Evolutionary conservation across 805 yeast species (phyloP).

Genomic region (Saccharomycopsis schoenii): DNA sequence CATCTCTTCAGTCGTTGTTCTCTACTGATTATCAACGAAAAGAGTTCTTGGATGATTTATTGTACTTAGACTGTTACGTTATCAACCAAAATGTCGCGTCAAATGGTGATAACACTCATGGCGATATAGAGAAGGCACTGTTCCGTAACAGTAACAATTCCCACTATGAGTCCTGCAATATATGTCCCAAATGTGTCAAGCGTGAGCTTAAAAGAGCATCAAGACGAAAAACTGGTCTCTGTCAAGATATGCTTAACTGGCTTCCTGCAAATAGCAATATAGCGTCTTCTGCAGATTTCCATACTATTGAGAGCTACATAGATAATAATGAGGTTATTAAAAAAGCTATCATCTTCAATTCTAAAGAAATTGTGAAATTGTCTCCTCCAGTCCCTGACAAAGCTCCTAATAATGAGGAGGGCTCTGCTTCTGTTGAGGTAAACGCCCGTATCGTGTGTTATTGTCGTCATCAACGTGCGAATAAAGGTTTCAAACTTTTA

Average conservation of each 20-base stretch:
- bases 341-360: constrained; percentile 83
- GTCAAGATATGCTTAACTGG: constrained; percentile 72
- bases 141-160: background rate
- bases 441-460: constrained; percentile 84
- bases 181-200: constrained; percentile 82
- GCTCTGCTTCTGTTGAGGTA: constrained; percentile 28
- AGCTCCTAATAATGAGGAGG: background rate
- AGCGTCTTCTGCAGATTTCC: background rate
- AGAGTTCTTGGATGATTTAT: constrained; percentile 26
- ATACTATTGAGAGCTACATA: background rate
- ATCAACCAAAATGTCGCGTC: constrained; percentile 34
- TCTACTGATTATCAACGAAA: background rate
- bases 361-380: constrained; percentile 74
- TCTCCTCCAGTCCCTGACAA: constrained; percentile 37
- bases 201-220: constrained; percentile 92
- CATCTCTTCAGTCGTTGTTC: constrained; percentile 22
- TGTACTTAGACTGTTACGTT: constrained; percentile 74
- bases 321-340: constrained; percentile 46
- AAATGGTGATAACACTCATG: background rate
- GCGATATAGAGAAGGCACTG: background rate
- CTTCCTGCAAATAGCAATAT: constrained; percentile 24
- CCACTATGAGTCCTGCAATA: constrained; percentile 44
- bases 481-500: constrained; percentile 71
- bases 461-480: constrained; percentile 89
- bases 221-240: constrained; percentile 74